Evolutionary conservation across 306 rosid species (phyloP).

Genomic region (Corylus americana): DNA sequence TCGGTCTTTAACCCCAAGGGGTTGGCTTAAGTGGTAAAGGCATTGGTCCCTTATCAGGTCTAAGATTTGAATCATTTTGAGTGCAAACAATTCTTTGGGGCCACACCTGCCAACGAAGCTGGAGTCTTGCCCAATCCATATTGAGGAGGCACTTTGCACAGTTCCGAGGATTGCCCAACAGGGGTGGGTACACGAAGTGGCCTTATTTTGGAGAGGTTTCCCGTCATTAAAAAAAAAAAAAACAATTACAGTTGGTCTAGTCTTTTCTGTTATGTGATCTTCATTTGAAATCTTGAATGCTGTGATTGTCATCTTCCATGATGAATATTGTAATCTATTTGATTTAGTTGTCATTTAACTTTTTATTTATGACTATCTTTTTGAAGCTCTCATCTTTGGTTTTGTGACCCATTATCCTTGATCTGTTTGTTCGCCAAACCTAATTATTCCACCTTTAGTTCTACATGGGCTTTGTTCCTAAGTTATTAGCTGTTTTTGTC

Average conservation of each 20-base stretch:
- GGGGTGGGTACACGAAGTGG: no score
- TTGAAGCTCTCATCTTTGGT: background rate
- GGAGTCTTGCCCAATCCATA: no score
- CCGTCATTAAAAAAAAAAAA: no score
- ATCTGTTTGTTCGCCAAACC: background rate
- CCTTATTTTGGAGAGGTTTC: no score
- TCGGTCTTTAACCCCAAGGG: no score
- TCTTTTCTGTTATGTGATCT: background rate
- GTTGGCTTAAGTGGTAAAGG: no score
- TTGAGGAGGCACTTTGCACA: no score
- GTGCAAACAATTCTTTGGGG: no score
- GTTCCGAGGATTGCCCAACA: no score
- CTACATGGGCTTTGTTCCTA: background rate
- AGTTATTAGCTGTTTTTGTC: background rate
- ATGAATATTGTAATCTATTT: background rate
- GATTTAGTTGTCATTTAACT: background rate
- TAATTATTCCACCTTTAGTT: background rate
- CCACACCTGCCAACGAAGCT: no score
- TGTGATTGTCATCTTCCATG: background rate
- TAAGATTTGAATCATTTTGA: no score
- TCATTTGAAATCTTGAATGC: constrained; percentile 1
- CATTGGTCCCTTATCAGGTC: no score
- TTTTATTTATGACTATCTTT: background rate
- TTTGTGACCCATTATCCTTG: background rate
- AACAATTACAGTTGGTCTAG: background rate